Conservation (phyloP, 2,329 filamentous ascomycete species). For the Talaromyces atroroseus region DNA sequence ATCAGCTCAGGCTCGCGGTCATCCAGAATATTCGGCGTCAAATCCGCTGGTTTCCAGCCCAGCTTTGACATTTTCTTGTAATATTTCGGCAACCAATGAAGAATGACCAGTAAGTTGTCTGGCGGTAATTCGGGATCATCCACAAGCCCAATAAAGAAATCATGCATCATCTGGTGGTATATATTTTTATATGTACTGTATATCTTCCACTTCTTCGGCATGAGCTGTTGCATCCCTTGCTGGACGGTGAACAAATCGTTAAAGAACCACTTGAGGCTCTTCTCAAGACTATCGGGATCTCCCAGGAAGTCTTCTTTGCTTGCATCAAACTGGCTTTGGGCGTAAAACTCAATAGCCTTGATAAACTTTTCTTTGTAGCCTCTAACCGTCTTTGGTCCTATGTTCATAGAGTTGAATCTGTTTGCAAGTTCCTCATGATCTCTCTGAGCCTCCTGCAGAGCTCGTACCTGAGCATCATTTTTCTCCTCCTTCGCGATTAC, state of each 20-base stretch:
- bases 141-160: constrained; percentile 77
- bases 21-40: constrained; percentile 82
- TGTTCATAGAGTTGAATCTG: constrained; percentile 90
- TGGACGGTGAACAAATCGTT: constrained; percentile 95
- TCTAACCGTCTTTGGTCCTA: constrained; percentile 82
- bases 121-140: constrained; percentile 81
- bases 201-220: constrained; percentile 97
- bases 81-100: constrained; percentile 94
- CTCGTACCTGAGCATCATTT: constrained; percentile 85
- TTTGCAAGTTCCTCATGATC: constrained; percentile 93
- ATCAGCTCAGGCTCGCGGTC: constrained; percentile 85
- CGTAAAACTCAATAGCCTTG: constrained; percentile 67
- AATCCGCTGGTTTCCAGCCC: constrained; percentile 68
- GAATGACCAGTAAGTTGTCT: constrained; percentile 81
- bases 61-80: constrained; percentile 93
- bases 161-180: constrained; percentile 93
- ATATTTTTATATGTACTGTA: constrained; percentile 83
- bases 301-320: constrained; percentile 71
- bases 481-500: constrained; percentile 95
- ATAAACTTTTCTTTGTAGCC: constrained; percentile 97
- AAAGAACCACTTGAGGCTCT: constrained; percentile 92
- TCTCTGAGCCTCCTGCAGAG: constrained; percentile 87
- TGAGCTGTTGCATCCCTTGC: constrained; percentile 81
- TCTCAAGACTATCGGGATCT: constrained; percentile 77
- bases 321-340: constrained; percentile 67